Evolutionary conservation across 805 yeast species (phyloP).

Genomic region (Ogataea neopini): DNA sequence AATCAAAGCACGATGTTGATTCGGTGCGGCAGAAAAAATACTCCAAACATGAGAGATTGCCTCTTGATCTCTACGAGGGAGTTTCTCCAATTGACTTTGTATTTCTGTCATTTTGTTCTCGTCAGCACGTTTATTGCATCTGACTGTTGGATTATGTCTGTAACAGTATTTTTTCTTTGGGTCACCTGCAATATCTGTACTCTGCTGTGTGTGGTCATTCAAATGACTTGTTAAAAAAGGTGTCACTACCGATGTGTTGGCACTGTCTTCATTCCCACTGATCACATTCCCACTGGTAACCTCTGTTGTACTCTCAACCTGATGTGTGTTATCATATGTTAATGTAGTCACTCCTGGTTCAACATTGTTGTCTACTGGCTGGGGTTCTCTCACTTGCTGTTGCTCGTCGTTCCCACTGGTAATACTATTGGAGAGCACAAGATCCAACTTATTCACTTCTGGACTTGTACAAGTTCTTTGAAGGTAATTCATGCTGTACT

Average conservation of each 20-base stretch:
- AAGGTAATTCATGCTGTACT: slow-evolving; percentile 21
- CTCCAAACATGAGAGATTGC: slow-evolving; percentile 85
- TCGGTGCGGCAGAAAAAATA: slow-evolving; percentile 72
- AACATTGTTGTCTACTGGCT: background rate
- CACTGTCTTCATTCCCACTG: slow-evolving; percentile 6
- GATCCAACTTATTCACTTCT: slow-evolving; percentile 21
- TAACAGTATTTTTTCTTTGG: slow-evolving; percentile 77
- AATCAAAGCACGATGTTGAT: slow-evolving; percentile 69
- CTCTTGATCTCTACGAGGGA: slow-evolving; percentile 71
- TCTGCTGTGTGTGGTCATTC: slow-evolving; percentile 32
- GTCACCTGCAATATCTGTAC: slow-evolving; percentile 37
- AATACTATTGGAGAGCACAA: slow-evolving; percentile 20
- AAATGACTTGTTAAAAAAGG: slow-evolving; percentile 38
- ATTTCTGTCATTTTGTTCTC: slow-evolving; percentile 61
- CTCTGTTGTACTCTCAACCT: background rate
- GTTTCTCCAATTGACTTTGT: slow-evolving; percentile 54
- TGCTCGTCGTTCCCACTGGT: slow-evolving; percentile 6
- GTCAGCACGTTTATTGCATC: slow-evolving; percentile 69
- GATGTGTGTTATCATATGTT: background rate
- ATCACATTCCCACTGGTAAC: background rate
- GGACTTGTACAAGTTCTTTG: slow-evolving; percentile 25
- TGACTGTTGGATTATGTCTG: slow-evolving; percentile 88
- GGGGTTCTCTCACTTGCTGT: background rate
- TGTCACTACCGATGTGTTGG: slow-evolving; percentile 31
- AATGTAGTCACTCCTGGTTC: background rate